Evolutionary conservation across 257 asterid genomes (phyloP).

Genomic region (Fraxinus quadrangulata): DNA sequence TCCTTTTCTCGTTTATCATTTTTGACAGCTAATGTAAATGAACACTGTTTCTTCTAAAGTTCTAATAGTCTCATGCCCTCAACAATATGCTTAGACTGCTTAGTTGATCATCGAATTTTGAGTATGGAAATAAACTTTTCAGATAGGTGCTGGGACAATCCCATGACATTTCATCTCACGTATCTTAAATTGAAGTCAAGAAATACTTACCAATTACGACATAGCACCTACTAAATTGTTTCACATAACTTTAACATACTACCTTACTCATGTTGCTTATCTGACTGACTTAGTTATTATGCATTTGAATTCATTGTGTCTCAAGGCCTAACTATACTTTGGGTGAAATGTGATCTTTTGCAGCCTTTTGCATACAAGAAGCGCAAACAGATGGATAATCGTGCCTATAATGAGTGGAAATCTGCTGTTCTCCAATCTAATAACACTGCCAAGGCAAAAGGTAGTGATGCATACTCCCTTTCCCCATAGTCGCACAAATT

Average conservation of each 20-base stretch:
- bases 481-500: not conserved
- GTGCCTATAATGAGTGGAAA: constrained; percentile 68
- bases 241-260: not conserved
- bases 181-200: not conserved
- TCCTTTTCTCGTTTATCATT: no score
- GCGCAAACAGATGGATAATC: constrained; percentile 59
- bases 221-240: no score
- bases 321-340: not conserved
- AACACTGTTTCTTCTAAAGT: no score
- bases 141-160: not conserved
- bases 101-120: not conserved
- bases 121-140: not conserved
- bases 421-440: constrained; percentile 69
- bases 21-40: not conserved
- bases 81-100: not conserved
- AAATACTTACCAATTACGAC: no score
- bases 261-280: not conserved
- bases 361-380: constrained; percentile 82
- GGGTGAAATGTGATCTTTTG: constrained; percentile 17
- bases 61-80: not conserved
- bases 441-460: constrained; percentile 45
- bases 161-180: not conserved
- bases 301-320: not conserved
- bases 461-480: constrained; percentile 33
- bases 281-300: not conserved